Base-by-base conservation (phyloP, 176 grass and related monocot species). In the Hsuehochloa calcarea region DNA sequence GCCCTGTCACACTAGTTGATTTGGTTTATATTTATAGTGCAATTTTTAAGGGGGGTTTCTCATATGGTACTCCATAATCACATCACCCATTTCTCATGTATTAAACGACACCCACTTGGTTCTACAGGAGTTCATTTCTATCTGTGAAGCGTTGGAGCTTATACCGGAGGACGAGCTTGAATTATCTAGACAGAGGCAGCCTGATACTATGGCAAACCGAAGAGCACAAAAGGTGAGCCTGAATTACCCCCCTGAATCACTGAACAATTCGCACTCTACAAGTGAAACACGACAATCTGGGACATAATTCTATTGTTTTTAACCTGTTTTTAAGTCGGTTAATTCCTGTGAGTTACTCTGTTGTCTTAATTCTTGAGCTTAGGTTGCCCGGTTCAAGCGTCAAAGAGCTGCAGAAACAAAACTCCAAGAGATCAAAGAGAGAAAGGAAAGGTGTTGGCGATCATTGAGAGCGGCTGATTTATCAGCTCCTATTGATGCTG, bases 381-480 rank as follows among this genome's bases (percentile, higher is more conserved):
- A 98, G 96, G 77, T 94, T 92, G 81, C 91, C 68, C 65, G 78
- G 65, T 98, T 94, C 81, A 98, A 86, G 71, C 72, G 87, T 62
- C 93, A 94, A 65, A 98, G 74, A 31, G 93, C 91, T 43, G 90
- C 91, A 65, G 86, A 95, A 87, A 77, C 91, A 51, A 98, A 94
- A 81, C 87, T 98, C 70, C 91, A 94, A 82, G 96, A 98, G 78
- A 91, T 95, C 62, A 94, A 76, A 90, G 90, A 98, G 82, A 93
- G 86, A 76, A 98, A 93, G 71, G 91, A 98, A 83, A 95, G 96
- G 80, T 82, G 81, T 65, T 83, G 68, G 0, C 84, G 90, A 4
- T 98, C 96, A 56, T 85, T 94, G 64, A 92, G 93, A 16, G 91
- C 86, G 55, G 74, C 88, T 56, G 90, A 91, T 80, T 87, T 98